Evolutionary conservation across 1,139 yeast species (phyloP), one percentile per base, ranked within the genome.

Genomic region (Taphrina confusa): DNA sequence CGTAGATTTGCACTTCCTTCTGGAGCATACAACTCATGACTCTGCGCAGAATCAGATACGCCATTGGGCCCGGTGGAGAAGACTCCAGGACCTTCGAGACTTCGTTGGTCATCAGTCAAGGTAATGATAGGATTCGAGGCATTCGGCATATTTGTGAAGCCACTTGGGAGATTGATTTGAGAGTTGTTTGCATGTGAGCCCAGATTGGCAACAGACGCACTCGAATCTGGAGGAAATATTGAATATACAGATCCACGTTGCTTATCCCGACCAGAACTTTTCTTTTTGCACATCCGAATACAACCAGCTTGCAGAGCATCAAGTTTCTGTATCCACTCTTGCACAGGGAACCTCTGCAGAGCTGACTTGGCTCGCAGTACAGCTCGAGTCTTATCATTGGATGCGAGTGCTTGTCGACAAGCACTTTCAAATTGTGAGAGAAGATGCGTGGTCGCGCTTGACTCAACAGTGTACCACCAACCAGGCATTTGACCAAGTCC

Each of bases 401-500:
- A 57, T 6, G 60, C 34, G 12, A 61, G 42, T 18, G 63, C 63
- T 14, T 61, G 54, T 14, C 56, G 47, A 28, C 57, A 51, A 37
- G 63, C 63, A 39, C 55, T 45, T 34, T 57, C 62, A 28, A 61
- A 61, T 30, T 61, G 63, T 9, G 57, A 37, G 16, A 61, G 47
- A 23, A 61, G 45, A 52, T 61, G 63, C 2, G 46, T 49, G 8
- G 63, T 50, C 11, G 61, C 58, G 20, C 56, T 52, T 4, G 63
- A 61, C 23, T 59, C 63, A 36, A 61, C 58, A 33, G 58, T 59
- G 40, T 47, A 61, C 63, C 63, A 61, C 63, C 63, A 61, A 9
- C 63, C 63, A 4, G 63, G 63, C 63, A 61, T 61, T 27, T 57
- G 59, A 39, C 63, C 63, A 8, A 61, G 61, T 30, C 63, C 63